Evolutionary conservation across 78 protist species (phyloP), one percentile per base, ranked within the genome.

Genomic region (Chrysochromulina tobinii): DNA sequence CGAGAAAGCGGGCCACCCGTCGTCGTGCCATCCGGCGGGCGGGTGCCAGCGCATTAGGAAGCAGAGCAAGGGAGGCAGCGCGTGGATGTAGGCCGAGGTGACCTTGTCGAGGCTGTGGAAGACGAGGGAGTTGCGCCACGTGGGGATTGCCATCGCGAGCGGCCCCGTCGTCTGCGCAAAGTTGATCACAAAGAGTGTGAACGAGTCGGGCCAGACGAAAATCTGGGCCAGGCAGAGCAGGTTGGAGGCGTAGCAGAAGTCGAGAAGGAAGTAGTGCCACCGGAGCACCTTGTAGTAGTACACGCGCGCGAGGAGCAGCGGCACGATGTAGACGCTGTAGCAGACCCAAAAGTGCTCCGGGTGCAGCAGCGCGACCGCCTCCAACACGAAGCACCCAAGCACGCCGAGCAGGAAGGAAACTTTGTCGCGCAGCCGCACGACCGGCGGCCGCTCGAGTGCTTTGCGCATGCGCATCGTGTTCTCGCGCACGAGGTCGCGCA

Each of bases 51-150:
- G 87, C 21, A 38, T 20, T 38, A 38, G 9, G 61, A 51, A 54
- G 59, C 51, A 2, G 23, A 23, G 17, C 12, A 7, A 15, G 23
- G 61, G 23, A 1, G 90, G 90, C 50, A 87, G 61, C 66, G 58
- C 11, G 79, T 87, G 90, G 48, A 87, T 50, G 81, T 27, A 87
- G 61, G 20, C 50, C 9, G 90, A 87, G 59, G 90, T 67, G 66
- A 87, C n/a, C 91, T 88, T 88, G 91, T 88, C 91, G 84, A 88
- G 69, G 2, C 51, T 54, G 55, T 88, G 91, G 91, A 88, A 88
- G 25, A 88, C 91, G 67, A 67, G 84, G 20, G 72, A 55, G 84
- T 88, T 88, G 25, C 91, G 91, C 91, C 91, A 88, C 84, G 91
- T 58, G 7, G 38, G 48, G 57, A 88, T 57, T 11, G 91, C 91